Conservation (phyloP, 305 asterid species). For the Fraxinus sp. region DNA sequence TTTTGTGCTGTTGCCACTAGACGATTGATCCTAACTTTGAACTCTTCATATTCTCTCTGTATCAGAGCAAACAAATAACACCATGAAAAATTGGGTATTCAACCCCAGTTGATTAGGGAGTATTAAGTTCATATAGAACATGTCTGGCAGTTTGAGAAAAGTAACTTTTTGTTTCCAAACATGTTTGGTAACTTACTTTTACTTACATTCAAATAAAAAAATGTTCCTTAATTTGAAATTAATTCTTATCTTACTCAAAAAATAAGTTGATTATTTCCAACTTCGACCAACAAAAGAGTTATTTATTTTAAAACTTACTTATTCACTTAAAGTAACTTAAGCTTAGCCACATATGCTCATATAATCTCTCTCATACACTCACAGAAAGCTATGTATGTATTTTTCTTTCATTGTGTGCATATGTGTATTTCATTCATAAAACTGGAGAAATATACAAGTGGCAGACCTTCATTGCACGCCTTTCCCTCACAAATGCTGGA, state of each 20-base stretch:
- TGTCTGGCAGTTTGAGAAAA: background rate
- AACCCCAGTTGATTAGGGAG: background rate
- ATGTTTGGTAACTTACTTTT: background rate
- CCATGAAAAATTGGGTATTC: background rate
- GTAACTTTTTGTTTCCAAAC: background rate
- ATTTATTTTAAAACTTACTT: too few relatives aligned
- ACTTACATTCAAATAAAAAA: background rate
- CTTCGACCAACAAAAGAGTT: too few relatives aligned
- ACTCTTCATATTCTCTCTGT: conserved; percentile 88
- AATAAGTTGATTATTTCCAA: background rate
- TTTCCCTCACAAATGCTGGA: conserved; percentile 73
- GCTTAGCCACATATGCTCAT: background rate
- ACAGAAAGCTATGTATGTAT: background rate
- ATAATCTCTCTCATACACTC: background rate
- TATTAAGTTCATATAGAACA: background rate
- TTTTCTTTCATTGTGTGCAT: background rate
- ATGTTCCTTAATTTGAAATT: background rate
- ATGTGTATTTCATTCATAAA: background rate
- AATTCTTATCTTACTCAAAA: background rate
- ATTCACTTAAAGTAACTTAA: background rate
- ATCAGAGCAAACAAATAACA: background rate
- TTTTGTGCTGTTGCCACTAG: conserved; percentile 72
- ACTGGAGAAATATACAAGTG: background rate
- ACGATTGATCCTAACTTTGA: conserved; percentile 65
- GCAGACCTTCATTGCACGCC: conserved; percentile 81